Base-by-base conservation (phyloP, 176 grass and related monocot genomes). In the Secale cereale region DNA sequence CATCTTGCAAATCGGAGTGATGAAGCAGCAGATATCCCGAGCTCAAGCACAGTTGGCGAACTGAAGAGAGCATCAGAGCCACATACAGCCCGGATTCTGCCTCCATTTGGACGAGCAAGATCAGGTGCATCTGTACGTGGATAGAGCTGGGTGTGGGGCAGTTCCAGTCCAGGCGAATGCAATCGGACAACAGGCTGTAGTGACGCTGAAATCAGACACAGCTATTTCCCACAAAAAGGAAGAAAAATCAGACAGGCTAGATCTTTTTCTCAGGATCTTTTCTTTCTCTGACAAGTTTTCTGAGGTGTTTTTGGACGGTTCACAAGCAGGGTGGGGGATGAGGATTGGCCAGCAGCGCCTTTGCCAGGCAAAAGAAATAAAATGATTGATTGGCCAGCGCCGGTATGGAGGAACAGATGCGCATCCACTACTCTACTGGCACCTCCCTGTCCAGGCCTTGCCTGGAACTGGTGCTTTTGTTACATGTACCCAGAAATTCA, bases 151-250 rank as follows among this genome's bases (percentile, higher is more conserved):
- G 19, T 28, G 88, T 78, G 84, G 79, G 63, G 29, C 20, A 31
- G 66, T 36, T 23, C 70, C 52, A 56, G 46, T 7, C 52, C 46
- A 90, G 59, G 80, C 84, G 66, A 31, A 75, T 66, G 56, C 89
- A 30, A 72, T 70, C 46, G 77, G 75, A 90, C 50, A 86, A 90
- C 89, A 90, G 89, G 85, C 80, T 87, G 89, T 90, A 40, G 56
- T 52, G 78, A 83, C 84, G 61, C 11, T 5, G 67, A 90, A 90
- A 74, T 57, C 67, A 8, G 35, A 23, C 37, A 7, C 20, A 25
- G 13, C 65, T 30, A 2, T 48, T 48, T 74, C 50, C 50, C 45
- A 48, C 45, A 48, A 16, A 48, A 48, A 48, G 2, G 16, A 2
- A 19, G 19, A 54, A 54, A 2, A 7, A 19, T 19, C 19, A 2